phyloP scores from a whole-genome alignment of 768 basidiomycete species.

The Cantharellus cinnabarinus region DNA sequence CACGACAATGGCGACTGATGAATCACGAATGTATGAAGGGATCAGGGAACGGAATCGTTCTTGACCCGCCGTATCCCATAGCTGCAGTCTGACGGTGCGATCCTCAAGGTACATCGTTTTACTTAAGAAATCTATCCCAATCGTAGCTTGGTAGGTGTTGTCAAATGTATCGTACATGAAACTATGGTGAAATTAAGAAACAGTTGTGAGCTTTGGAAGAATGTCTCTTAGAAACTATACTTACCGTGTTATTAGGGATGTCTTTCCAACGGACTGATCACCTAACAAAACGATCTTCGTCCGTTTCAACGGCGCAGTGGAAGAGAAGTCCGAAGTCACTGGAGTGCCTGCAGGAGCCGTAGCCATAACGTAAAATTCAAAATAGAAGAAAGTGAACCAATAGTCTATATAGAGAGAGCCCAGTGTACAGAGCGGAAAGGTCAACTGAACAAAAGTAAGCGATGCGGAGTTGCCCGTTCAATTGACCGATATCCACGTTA shows the following conservation, averaged over 20 bases:
- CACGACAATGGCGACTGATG: conserved; percentile 94
- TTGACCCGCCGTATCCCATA: conserved; percentile 98
- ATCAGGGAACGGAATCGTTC: conserved; percentile 95
- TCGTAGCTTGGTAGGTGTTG: conserved; percentile 96
- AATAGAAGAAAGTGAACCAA: not conserved
- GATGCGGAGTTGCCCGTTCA: too few species aligned
- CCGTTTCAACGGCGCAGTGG: conserved; percentile 63
- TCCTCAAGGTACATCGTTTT: conserved; percentile 99
- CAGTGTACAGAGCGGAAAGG: too few species aligned
- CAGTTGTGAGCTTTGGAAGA: not conserved
- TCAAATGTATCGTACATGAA: conserved; percentile 99
- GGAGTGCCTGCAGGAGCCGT: conserved; percentile 24
- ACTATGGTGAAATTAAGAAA: conserved; percentile 20
- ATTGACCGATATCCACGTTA: too few species aligned
- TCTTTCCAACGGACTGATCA: conserved; percentile 97
- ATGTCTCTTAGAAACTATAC: conserved; percentile 10
- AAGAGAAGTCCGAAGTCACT: conserved; percentile 63
- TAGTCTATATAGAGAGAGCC: not conserved
- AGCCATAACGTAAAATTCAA: not conserved
- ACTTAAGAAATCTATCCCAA: conserved; percentile 97
- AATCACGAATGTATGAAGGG: conserved; percentile 97
- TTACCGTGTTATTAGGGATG: conserved; percentile 88
- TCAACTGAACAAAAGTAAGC: too few species aligned
- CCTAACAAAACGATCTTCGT: conserved; percentile 93
- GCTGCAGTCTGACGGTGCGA: conserved; percentile 85